Conservation (phyloP, 2,329 filamentous ascomycete species). For the Westerdykella ornata region DNA sequence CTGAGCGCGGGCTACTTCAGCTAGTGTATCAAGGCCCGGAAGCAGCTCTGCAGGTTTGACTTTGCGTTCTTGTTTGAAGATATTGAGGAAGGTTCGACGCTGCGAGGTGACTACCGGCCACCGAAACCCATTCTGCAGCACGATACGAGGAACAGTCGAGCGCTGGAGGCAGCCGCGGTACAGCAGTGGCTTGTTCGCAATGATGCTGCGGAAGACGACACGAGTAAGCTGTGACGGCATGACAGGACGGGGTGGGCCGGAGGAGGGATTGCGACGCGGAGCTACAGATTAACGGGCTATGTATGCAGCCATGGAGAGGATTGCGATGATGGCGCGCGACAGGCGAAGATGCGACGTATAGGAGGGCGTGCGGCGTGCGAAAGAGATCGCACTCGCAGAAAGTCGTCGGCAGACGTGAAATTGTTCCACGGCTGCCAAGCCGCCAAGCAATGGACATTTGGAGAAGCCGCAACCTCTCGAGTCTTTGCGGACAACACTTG, state of each 20-base stretch:
- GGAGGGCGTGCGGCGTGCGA: constrained; percentile 6
- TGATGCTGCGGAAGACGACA: constrained; percentile 52
- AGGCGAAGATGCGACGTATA: constrained; percentile 8
- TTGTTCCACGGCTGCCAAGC: constrained; percentile 13
- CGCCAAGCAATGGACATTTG: neutral
- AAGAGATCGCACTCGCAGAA: constrained; percentile 4
- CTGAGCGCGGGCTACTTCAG: constrained; percentile 59
- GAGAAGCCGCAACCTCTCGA: neutral
- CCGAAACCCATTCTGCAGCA: constrained; percentile 17
- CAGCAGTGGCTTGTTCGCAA: constrained; percentile 46
- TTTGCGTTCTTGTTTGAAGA: constrained; percentile 55
- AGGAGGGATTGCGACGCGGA: constrained; percentile 1
- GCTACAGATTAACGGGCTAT: constrained; percentile 1
- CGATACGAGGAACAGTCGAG: constrained; percentile 19
- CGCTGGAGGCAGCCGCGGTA: constrained; percentile 42
- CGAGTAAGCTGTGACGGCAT: constrained; percentile 58
- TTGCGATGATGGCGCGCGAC: constrained; percentile 6
- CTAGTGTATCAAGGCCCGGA: constrained; percentile 65
- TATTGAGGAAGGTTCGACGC: constrained; percentile 55
- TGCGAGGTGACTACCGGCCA: constrained; percentile 22
- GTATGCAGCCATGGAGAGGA: constrained; percentile 11
- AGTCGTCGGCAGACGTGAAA: constrained; percentile 11
- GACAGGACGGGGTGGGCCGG: constrained; percentile 12
- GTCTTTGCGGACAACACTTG: neutral
- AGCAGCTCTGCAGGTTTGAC: constrained; percentile 58